Conservation (phyloP, 805 yeast genomes). For the Allodekkera sacchari region DNA sequence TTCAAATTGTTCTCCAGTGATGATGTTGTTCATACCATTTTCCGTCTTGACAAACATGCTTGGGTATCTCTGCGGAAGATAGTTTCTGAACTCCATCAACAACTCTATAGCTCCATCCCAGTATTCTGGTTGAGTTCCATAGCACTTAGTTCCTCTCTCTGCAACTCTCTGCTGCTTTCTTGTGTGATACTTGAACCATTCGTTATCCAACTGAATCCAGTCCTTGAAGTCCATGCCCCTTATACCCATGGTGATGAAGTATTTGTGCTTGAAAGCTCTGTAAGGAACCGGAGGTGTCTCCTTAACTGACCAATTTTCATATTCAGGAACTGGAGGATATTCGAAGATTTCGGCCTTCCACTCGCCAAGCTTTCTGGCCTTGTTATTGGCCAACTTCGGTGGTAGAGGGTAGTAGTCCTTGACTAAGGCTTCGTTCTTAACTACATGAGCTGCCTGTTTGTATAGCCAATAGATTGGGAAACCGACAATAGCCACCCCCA, state of each 20-base stretch:
- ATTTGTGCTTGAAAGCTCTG: conserved; percentile 59
- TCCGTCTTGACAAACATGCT: conserved; percentile 36
- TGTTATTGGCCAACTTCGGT: conserved; percentile 32
- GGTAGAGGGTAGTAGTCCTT: conserved; percentile 23
- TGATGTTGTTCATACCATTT: conserved; percentile 40
- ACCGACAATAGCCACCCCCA: not conserved
- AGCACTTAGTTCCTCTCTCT: conserved; percentile 37
- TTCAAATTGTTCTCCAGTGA: conserved; percentile 45
- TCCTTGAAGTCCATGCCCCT: conserved; percentile 50
- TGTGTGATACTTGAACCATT: conserved; percentile 50
- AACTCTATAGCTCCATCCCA: conserved; percentile 48
- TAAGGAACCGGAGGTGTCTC: conserved; percentile 50
- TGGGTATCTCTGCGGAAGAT: conserved; percentile 53
- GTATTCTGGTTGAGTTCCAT: conserved; percentile 45
- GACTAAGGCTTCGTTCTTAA: conserved; percentile 4
- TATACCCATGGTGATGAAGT: conserved; percentile 63
- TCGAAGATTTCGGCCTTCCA: conserved; percentile 48
- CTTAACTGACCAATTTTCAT: conserved; percentile 38
- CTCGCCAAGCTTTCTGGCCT: conserved; percentile 36
- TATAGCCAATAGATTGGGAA: not conserved
- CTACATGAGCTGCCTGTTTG: not conserved
- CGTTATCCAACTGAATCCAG: conserved; percentile 65
- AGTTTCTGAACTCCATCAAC: conserved; percentile 42
- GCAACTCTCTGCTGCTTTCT: conserved; percentile 42
- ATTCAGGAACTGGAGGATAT: conserved; percentile 43